Percentiles rank a stretch among this genome's conserved stretches.
Conservation (phyloP, 352 stramenopile genomes). For the Phytophthora pisi region DNA sequence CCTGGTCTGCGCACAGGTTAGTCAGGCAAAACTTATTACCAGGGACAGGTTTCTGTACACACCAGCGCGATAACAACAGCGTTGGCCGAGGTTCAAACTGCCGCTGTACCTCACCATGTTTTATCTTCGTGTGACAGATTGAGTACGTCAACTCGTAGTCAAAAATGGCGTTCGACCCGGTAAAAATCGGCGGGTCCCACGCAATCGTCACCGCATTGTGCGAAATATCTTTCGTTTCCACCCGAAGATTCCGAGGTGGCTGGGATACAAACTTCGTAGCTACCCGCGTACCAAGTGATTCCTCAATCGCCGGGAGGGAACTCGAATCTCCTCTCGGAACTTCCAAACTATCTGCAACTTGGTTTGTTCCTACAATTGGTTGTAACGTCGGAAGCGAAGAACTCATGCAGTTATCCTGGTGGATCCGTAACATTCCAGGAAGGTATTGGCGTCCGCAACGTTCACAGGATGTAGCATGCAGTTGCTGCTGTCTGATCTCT, state of each 20-base stretch:
- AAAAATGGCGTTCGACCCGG: slow-evolving; percentile 61
- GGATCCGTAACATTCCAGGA: slow-evolving; percentile 27
- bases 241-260: slow-evolving; percentile 62
- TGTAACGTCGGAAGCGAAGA: slow-evolving; percentile 7
- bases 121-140: slow-evolving; percentile 23
- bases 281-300: not conserved
- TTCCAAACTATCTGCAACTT: slow-evolving; percentile 29
- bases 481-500: slow-evolving; percentile 42
- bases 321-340: slow-evolving; percentile 1
- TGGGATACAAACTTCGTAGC: slow-evolving; percentile 60
- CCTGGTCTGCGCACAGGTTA: slow-evolving; percentile 44
- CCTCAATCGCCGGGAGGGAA: slow-evolving; percentile 3
- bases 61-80: slow-evolving; percentile 57
- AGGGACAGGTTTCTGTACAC: slow-evolving; percentile 52
- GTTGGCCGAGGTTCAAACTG: slow-evolving; percentile 33
- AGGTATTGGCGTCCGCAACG: slow-evolving; percentile 47
- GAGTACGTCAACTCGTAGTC: slow-evolving; percentile 72
- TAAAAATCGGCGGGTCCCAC: slow-evolving; percentile 81
- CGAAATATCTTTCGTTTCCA: slow-evolving; percentile 32
- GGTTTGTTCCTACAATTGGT: slow-evolving; percentile 22
- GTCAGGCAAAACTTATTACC: slow-evolving; percentile 50
- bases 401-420: slow-evolving; percentile 37
- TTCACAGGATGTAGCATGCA: slow-evolving; percentile 31
- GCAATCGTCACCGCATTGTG: slow-evolving; percentile 54
- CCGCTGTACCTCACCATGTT: slow-evolving; percentile 13